A percentile compares a stretch with the other conserved stretches of the same genome.
Conservation (phyloP, 139 green algal genomes). For the Micractinium conductrix region DNA sequence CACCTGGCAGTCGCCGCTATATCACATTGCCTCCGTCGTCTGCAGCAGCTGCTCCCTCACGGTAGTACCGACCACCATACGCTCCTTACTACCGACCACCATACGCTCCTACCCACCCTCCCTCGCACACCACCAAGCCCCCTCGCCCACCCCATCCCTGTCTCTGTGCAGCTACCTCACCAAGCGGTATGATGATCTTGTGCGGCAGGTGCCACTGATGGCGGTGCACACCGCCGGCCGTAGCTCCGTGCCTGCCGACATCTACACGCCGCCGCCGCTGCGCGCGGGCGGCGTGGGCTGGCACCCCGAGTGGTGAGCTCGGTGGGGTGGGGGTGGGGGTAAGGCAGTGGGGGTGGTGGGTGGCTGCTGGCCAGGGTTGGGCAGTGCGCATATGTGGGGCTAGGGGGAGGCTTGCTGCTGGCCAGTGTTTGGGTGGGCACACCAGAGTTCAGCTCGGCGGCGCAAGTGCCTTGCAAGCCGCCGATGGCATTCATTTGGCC, state of each 20-base stretch:
- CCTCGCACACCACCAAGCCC: not conserved
- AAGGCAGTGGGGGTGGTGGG: not conserved
- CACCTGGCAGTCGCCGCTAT: no score
- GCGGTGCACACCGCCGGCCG: slow-evolving; percentile 45
- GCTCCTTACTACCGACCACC: not conserved
- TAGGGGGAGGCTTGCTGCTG: no score
- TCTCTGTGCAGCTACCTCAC: slow-evolving; percentile 44
- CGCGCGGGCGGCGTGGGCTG: slow-evolving; percentile 48
- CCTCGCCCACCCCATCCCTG: no score
- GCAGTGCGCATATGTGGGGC: not conserved
- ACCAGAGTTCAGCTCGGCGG: no score
- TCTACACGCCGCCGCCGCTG: slow-evolving; percentile 62
- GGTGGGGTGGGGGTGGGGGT: not conserved
- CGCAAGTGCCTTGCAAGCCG: no score
- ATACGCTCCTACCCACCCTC: not conserved
- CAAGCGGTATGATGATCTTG: slow-evolving; percentile 53
- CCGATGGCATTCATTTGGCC: no score
- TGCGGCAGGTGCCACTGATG: slow-evolving; percentile 60
- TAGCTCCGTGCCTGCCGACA: slow-evolving; percentile 42
- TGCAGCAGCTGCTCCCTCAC: not conserved
- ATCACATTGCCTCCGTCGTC: no score
- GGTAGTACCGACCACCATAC: not conserved
- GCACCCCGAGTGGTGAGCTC: slow-evolving; percentile 65
- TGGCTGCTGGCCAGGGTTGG: not conserved
- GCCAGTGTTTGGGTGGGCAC: no score